These are phyloP conservation scores for Porpolomopsis calyptriformis DNA, from an alignment of 768 basidiomycete species.

Conservation along the genomic window DNA sequence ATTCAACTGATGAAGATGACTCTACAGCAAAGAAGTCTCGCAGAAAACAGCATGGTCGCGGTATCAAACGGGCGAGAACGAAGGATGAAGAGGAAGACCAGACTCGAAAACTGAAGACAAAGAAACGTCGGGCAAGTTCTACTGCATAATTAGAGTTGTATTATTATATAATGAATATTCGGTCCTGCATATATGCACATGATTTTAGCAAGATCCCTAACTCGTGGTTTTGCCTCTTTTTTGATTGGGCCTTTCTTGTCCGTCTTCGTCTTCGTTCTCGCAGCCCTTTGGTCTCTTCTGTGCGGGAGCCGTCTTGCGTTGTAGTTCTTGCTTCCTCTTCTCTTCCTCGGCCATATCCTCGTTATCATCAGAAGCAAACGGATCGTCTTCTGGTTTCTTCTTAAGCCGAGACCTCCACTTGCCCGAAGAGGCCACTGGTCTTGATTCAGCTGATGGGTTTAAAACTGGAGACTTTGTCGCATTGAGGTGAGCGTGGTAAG, in stretches of 20 bases:
- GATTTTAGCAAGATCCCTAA: neutral
- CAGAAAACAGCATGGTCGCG: conserved; percentile 7
- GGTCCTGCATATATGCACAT: no score
- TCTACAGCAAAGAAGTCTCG: conserved; percentile 1
- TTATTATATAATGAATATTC: no score
- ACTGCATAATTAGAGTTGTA: neutral
- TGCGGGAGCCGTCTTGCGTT: neutral
- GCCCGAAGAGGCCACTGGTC: conserved; percentile 1
- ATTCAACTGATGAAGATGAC: neutral
- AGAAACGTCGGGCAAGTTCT: neutral
- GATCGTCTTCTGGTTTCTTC: conserved; percentile 40
- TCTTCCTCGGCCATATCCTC: conserved; percentile 13
- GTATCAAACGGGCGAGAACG: neutral
- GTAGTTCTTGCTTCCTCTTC: conserved; percentile 9
- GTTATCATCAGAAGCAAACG: conserved; percentile 48
- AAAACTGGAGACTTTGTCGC: conserved; percentile 13
- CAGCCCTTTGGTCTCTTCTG: conserved; percentile 17
- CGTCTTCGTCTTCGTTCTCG: conserved; percentile 19
- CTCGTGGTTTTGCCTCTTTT: conserved; percentile 17
- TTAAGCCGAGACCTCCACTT: conserved; percentile 38
- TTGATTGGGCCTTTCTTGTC: conserved; percentile 23
- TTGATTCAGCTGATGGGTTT: conserved; percentile 1
- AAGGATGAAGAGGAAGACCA: neutral
- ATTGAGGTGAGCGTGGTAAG: conserved; percentile 40
- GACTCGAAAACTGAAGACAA: no score